Conservation (phyloP, 441 rosid species). For the Euphorbia celastroides region DNA sequence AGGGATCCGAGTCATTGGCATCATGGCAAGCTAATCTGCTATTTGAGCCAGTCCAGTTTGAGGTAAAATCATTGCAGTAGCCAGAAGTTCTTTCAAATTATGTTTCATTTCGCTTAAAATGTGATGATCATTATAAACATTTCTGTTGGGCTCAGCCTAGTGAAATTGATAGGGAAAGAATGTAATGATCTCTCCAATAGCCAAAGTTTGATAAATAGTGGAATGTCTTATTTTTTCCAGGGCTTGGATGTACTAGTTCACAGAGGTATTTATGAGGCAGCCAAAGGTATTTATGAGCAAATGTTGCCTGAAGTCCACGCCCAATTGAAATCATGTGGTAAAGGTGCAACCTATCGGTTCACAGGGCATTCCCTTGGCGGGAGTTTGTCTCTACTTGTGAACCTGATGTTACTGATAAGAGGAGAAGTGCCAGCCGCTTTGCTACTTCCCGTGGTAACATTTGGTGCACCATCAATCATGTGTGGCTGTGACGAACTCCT, state of each 20-base stretch:
- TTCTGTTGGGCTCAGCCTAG: neutral
- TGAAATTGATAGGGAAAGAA: constrained; percentile 1
- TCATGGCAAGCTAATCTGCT: constrained; percentile 97
- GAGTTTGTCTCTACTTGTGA: constrained; percentile 75
- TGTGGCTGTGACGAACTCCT: constrained; percentile 90
- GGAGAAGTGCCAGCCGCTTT: constrained; percentile 76
- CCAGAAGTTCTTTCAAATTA: constrained; percentile 7
- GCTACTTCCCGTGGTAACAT: constrained; percentile 81
- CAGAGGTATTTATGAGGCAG: constrained; percentile 97
- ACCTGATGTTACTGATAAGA: constrained; percentile 71
- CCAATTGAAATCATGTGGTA: constrained; percentile 53
- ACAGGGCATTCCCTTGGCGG: constrained; percentile 98
- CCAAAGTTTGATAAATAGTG: neutral
- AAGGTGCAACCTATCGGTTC: constrained; percentile 64
- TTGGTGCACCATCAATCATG: constrained; percentile 86
- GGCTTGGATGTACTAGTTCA: constrained; percentile 73
- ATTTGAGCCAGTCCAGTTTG: constrained; percentile 86
- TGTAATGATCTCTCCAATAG: neutral
- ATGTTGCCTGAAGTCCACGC: constrained; percentile 81
- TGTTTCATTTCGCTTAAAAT: neutral
- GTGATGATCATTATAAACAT: neutral
- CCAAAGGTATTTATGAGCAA: constrained; percentile 90
- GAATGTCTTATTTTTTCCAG: constrained; percentile 32
- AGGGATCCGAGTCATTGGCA: constrained; percentile 90
- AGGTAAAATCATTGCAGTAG: constrained; percentile 40